Base-by-base conservation (phyloP, 176 grass and related monocot genomes). In the Puya raimondii region DNA sequence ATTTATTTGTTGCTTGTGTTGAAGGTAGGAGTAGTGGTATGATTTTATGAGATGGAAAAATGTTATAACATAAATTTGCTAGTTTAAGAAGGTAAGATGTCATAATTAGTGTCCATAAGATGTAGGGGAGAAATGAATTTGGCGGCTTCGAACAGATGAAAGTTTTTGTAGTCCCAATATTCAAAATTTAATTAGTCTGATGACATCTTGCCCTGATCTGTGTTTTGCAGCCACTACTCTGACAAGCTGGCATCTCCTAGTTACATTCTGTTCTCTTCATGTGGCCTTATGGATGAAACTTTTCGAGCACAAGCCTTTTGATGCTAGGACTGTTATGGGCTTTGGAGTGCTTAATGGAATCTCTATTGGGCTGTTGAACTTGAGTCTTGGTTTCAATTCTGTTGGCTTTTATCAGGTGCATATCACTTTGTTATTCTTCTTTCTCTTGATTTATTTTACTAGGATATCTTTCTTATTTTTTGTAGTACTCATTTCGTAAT, bases 221-320 rank as follows among this genome's bases (percentile, higher is more conserved):
- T 61, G 17, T 68, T 78, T 70, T 77, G 73, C 87, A 99, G 94
- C 94, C 65, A 99, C 94, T 74, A 99, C 94, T 64, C 84, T 99
- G 89, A 99, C 89, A 53, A 93, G 94, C 70, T 99, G 94, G 94
- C 94, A 99, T 99, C 90, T 99, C 27, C 73, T 99, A 68, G 94
- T 99, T 22, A 99, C 94, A 2, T 99, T 99, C 57, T 99, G 94
- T 69, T 99, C 94, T 18, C 90, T 99, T 58, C 94, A 99, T 53
- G 94, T 99, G 78, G 90, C 94, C 51, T 79, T 99, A 78, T 93
- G 85, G 66, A 76, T 93, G 75, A 99, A 99, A 84, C 73, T 99
- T 49, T 99, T 99, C 64, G 94, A 99, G 80, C 94, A 99, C 75
- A 99, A 99, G 69, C 82, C 90, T 72, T 99, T 99, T 12, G 94